phyloP scores from a whole-genome alignment of 345 rosid genomes.

The Salix caprea region DNA sequence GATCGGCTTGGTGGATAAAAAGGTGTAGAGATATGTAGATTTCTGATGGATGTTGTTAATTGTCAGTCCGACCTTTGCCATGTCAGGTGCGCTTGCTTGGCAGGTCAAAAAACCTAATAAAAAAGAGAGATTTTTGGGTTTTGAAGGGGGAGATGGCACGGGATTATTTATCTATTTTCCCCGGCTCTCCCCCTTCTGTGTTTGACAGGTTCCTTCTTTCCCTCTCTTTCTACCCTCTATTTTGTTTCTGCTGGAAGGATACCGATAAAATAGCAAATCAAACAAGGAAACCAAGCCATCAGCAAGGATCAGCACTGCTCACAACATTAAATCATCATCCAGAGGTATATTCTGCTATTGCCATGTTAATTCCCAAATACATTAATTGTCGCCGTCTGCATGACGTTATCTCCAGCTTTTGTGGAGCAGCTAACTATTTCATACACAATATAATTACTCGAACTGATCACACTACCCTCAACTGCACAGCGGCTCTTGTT shows the following conservation, averaged over 20 bases:
- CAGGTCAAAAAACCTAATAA: conserved; percentile 30
- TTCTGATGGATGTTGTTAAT: background rate
- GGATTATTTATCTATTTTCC: conserved; percentile 14
- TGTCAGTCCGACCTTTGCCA: conserved; percentile 29
- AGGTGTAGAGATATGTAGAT: background rate
- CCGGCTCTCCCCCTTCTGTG: conserved; percentile 39
- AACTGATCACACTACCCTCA: background rate
- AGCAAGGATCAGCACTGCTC: background rate
- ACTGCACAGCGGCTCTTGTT: background rate
- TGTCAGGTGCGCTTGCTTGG: conserved; percentile 40
- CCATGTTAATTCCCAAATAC: background rate
- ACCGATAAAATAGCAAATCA: background rate
- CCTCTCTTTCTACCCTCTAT: no score
- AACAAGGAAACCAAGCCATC: background rate
- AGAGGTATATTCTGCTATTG: background rate
- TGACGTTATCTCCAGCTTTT: background rate
- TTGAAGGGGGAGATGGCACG: conserved; percentile 40
- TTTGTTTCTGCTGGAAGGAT: background rate
- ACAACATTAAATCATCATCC: background rate
- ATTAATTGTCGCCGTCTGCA: background rate
- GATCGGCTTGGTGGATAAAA: background rate
- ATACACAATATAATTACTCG: background rate
- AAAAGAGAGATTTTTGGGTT: conserved; percentile 9
- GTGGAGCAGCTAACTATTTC: background rate
- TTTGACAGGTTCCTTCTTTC: background rate